Evolutionary conservation across 2,329 filamentous ascomycete species (phyloP), one percentile per base, ranked within the genome.

Genomic region (Zymoseptoria tritici): DNA sequence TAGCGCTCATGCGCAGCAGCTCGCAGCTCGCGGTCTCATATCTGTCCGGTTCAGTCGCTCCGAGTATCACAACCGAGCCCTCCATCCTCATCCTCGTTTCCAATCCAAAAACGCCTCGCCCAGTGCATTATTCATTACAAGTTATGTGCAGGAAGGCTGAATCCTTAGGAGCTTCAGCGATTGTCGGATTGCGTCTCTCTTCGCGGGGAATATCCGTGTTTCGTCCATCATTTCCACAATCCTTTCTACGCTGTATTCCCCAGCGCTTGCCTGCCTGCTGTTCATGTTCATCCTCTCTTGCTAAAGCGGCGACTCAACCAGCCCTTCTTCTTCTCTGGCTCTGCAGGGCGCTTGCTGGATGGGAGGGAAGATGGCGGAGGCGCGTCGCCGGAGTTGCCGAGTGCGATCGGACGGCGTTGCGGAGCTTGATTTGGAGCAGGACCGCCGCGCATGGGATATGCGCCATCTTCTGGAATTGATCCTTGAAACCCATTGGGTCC

Each of bases 271-370:
- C 26, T 9, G 26, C 51, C 26, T 55, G 22, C 22, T n/a, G 51
- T 50, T 53, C 19, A 13, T 55, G 46, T 61, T 65, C 68, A 19
- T 74, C 77, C 54, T 77, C 36, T 78, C 75, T 81, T 91, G 80
- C 88, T 94, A 74, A 96, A 94, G 58, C 86, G 83, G 68, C 86
- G 85, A 71, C 89, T 85, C 69, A 97, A 86, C 91, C 92, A 96
- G 72, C 91, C 94, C 81, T 91, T 92, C 65, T 89, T 83, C 81
- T 96, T 96, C 62, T 91, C 88, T 31, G 70, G 66, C 57, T 71
- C 69, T 16, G 36, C 36, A 20, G 67, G 61, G 24, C 70, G 58
- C 24, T 66, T 63, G 11, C 60, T 59, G 1, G 66, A 59, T 26
- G 71, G 71, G 26, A 72, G 62, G 61, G 56, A 29, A 58, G 54